Evolutionary conservation across 805 yeast genomes (phyloP), one percentile per base, ranked within the genome.

Genomic region (Brettanomyces custersianus): DNA sequence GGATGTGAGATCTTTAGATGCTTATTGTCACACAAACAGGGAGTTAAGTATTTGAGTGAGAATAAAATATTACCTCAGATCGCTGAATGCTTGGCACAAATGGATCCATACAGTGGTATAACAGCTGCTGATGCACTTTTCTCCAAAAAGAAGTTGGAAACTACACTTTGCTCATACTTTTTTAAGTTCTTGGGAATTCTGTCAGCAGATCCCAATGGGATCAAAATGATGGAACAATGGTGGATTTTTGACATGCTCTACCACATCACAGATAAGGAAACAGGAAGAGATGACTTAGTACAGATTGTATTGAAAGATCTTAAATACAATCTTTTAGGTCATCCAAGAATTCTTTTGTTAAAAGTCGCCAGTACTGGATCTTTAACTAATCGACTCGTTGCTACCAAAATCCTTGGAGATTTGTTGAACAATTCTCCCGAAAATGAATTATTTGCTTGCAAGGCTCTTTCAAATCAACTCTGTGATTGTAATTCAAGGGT

Each of bases 41-140:
- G 96, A 9, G 69, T 74, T 27, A 69, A 67, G 41, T 80, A 76
- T 44, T 62, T 86, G 12, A 60, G 68, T 23, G 80, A 75, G 37
- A 86, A 81, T 55, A 88, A 92, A 56, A 64, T 88, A 6, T 55
- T 90, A 24, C 83, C 95, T 2, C 97, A 90, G 52, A 68, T 90
- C 35, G 87, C 94, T 0, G 96, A 92, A 46, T 78, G 94, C 34
- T 63, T 90, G 29, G 92, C 92, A 0, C 95, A 84, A 54, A 62
- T 84, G 16, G 94, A 83, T 48, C 90, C 90, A 1, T 68, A 65
- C 52, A 78, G 87, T 51, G 94, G 94, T 1, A 71, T 85, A 22
- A 60, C 68, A 4, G 76, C 92, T 0, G 59, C 70, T 2, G 90
- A 81, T 33, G 92, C 95, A 11, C 69, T 90, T 2, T 74, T 90